Percentiles rank a stretch among this genome's conserved stretches.
Conservation (phyloP, 2,329 filamentous ascomycete genomes). For the Fusarium caatingaense region DNA sequence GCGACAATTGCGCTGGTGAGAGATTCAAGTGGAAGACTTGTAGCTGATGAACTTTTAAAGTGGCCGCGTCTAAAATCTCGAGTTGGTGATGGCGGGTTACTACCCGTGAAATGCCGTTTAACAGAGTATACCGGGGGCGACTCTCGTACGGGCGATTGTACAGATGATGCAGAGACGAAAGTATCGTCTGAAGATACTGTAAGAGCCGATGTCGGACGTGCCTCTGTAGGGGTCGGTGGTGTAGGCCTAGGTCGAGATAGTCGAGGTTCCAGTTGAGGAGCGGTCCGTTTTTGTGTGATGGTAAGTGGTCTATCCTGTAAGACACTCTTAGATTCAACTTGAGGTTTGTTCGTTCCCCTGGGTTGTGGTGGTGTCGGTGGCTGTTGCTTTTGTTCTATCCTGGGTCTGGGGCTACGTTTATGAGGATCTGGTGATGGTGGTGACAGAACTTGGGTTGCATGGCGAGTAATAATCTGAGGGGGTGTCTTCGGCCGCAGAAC, state of each 20-base stretch:
- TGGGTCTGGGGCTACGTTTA: slow-evolving; percentile 41
- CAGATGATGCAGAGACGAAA: slow-evolving; percentile 57
- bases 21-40: slow-evolving; percentile 68
- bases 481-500: slow-evolving; percentile 47
- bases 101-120: slow-evolving; percentile 34
- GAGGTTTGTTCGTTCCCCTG: slow-evolving; percentile 44
- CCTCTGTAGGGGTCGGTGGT: slow-evolving; percentile 19
- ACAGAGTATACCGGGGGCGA: slow-evolving; percentile 44
- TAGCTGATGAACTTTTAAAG: slow-evolving; percentile 46
- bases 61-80: slow-evolving; percentile 49
- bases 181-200: slow-evolving; percentile 59
- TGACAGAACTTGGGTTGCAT: slow-evolving; percentile 33
- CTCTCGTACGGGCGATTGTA: slow-evolving; percentile 47
- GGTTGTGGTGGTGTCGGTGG: slow-evolving; percentile 55
- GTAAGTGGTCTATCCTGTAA: slow-evolving; percentile 5
- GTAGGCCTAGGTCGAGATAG: slow-evolving; percentile 23
- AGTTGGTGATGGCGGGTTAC: slow-evolving; percentile 53
- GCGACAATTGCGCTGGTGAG: slow-evolving; percentile 81
- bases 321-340: slow-evolving; percentile 19
- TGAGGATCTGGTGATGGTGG: slow-evolving; percentile 47
- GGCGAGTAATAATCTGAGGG: slow-evolving; percentile 43
- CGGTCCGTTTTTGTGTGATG: slow-evolving; percentile 25
- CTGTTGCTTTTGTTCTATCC: slow-evolving; percentile 34
- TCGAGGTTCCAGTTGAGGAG: slow-evolving; percentile 21
- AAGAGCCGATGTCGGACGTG: slow-evolving; percentile 36